Percentiles rank a stretch among this genome's conserved stretches.
Conservation (phyloP, 148 eudicot genomes). For the Rheum nobile region DNA sequence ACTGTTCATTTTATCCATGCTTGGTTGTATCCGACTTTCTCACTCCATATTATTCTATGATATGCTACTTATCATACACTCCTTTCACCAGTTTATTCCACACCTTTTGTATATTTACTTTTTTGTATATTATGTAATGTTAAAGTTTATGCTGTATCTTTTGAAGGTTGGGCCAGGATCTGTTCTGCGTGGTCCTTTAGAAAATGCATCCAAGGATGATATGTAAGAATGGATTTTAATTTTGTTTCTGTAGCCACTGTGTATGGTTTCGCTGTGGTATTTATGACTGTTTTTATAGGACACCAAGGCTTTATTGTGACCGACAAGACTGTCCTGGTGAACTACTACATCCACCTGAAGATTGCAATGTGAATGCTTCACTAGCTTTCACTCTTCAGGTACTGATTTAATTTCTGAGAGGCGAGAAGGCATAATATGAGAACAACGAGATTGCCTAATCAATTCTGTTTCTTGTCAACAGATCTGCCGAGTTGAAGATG, state of each 20-base stretch:
- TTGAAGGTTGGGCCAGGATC: slow-evolving; percentile 89
- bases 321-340: slow-evolving; percentile 65
- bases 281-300: slow-evolving; percentile 28
- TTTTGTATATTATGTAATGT: slow-evolving; percentile 7
- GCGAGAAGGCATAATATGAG: background rate
- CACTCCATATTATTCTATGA: background rate
- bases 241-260: slow-evolving; percentile 1
- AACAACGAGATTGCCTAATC: background rate
- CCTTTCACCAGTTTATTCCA: background rate
- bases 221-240: slow-evolving; percentile 40
- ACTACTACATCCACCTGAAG: slow-evolving; percentile 90
- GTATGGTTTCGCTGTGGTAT: background rate
- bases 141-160: slow-evolving; percentile 3
- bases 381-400: slow-evolving; percentile 93
- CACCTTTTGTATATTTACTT: background rate
- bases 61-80: background rate
- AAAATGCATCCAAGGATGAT: slow-evolving; percentile 43
- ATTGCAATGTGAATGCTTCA: slow-evolving; percentile 93
- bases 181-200: slow-evolving; percentile 67
- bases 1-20: background rate
- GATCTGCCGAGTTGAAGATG: slow-evolving; percentile 96
- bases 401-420: background rate
- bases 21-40: background rate
- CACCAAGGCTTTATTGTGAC: slow-evolving; percentile 76
- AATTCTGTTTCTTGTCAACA: slow-evolving; percentile 18